Evolutionary conservation across 2,329 filamentous ascomycete species (phyloP), one percentile per base, ranked within the genome.

Genomic region (Mollisia scopiformis): DNA sequence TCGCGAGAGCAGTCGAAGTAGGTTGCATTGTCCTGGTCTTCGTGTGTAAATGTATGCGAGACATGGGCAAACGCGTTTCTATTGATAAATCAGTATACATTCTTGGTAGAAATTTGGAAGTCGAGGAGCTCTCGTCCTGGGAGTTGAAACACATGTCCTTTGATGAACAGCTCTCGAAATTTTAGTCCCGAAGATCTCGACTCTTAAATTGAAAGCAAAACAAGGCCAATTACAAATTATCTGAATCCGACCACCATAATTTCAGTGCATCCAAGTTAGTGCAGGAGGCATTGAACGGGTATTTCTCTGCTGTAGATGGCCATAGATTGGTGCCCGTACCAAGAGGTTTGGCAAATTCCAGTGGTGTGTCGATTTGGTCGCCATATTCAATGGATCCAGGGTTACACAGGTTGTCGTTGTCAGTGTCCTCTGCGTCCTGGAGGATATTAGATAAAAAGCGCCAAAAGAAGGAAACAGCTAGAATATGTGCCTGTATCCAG

Each of bases 41-140:
- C 75, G 64, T 88, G 85, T 2, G 83, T 84, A 71, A 87, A 88
- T 1, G 85, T 88, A 72, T 88, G 85, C 1, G 84, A 86, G n/a
- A 88, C 75, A 55, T 85, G 81, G 7, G 79, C 81, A 70, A 85
- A 88, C 11, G 75, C 74, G 70, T 87, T 79, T 23, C n/a, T n/a
- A n/a, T n/a, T n/a, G n/a, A n/a, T n/a, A n/a, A n/a, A n/a, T n/a
- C n/a, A n/a, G n/a, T n/a, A n/a, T n/a, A n/a, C n/a, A n/a, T n/a
- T n/a, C n/a, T n/a, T n/a, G n/a, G n/a, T n/a, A n/a, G n/a, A n/a
- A n/a, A n/a, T n/a, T n/a, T n/a, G n/a, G n/a, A n/a, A n/a, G n/a
- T n/a, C n/a, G n/a, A n/a, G n/a, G n/a, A n/a, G n/a, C n/a, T n/a
- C n/a, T n/a, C n/a, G n/a, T n/a, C n/a, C n/a, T n/a, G n/a, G n/a